Conservation (phyloP, 176 grass and related monocot species). For the Carex parvula region DNA sequence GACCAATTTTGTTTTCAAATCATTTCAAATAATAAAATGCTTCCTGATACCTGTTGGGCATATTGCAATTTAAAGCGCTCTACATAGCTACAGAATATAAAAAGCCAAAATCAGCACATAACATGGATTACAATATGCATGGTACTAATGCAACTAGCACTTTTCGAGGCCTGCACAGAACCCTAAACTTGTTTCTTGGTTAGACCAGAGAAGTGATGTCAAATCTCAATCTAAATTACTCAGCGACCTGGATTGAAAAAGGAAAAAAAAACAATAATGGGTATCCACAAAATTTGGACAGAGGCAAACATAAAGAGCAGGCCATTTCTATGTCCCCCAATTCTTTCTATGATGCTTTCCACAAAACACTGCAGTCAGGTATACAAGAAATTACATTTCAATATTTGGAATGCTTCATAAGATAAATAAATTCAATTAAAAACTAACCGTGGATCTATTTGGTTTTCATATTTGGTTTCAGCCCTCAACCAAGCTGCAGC, state of each 20-base stretch:
- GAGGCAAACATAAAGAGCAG: not conserved
- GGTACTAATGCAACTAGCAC: not conserved
- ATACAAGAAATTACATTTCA: constrained; percentile 7
- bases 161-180: not conserved
- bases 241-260: not conserved
- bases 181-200: constrained; percentile 16
- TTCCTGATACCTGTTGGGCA: constrained; percentile 34
- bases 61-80: constrained; percentile 39
- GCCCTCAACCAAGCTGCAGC: constrained; percentile 49
- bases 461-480: constrained; percentile 36
- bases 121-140: constrained; percentile 8
- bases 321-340: not conserved
- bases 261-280: not conserved
- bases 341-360: not conserved
- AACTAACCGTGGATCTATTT: constrained; percentile 32
- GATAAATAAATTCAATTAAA: not conserved
- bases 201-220: not conserved
- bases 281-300: not conserved
- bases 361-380: not conserved
- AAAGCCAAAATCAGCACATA: constrained; percentile 17
- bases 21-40: constrained; percentile 12
- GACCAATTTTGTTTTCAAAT: constrained; percentile 6
- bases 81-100: constrained; percentile 29
- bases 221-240: not conserved
- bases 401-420: constrained; percentile 10